Percentiles rank a stretch among this genome's conserved stretches.
These are phyloP conservation scores for Synchytrium microbalum DNA, from an alignment of 371 early-diverging fungal species.

Conservation along the genomic window DNA sequence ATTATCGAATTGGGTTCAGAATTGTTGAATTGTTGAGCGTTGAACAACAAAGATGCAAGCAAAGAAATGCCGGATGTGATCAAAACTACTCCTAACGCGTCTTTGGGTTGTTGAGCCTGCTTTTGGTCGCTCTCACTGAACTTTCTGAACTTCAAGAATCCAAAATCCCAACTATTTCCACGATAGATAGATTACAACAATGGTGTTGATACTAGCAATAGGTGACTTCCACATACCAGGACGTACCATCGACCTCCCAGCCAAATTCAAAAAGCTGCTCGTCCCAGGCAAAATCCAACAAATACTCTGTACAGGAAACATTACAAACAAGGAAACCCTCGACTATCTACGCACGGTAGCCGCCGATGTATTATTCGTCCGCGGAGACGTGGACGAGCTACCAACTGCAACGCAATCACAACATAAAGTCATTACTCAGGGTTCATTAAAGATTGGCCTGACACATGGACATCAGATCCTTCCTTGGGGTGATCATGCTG, in stretches of 20 bases:
- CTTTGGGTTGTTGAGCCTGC: too few relatives aligned
- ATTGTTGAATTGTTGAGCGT: too few relatives aligned
- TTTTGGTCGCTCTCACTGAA: too few relatives aligned
- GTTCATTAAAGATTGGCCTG: constrained; percentile 70
- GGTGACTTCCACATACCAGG: constrained; percentile 94
- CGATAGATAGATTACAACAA: too few relatives aligned
- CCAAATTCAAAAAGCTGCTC: constrained; percentile 78
- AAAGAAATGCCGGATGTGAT: too few relatives aligned
- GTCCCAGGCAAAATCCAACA: constrained; percentile 85
- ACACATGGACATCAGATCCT: constrained; percentile 85
- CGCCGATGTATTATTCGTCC: constrained; percentile 65
- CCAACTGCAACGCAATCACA: constrained; percentile 6
- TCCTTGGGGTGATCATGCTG: constrained; percentile 79
- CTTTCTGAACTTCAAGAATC: too few relatives aligned
- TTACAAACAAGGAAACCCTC: constrained; percentile 68
- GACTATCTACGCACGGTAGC: constrained; percentile 81
- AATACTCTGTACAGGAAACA: constrained; percentile 88
- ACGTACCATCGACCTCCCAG: constrained; percentile 76
- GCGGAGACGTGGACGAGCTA: constrained; percentile 78
- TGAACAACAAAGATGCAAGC: too few relatives aligned
- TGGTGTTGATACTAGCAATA: constrained; percentile 72
- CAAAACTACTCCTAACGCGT: too few relatives aligned
- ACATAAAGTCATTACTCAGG: constrained; percentile 58
- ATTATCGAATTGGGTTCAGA: too few relatives aligned
- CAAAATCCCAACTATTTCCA: too few relatives aligned